Evolutionary conservation across 176 grass and related monocot species (phyloP), one percentile per base, ranked within the genome.

Genomic region (Leersia perrieri): DNA sequence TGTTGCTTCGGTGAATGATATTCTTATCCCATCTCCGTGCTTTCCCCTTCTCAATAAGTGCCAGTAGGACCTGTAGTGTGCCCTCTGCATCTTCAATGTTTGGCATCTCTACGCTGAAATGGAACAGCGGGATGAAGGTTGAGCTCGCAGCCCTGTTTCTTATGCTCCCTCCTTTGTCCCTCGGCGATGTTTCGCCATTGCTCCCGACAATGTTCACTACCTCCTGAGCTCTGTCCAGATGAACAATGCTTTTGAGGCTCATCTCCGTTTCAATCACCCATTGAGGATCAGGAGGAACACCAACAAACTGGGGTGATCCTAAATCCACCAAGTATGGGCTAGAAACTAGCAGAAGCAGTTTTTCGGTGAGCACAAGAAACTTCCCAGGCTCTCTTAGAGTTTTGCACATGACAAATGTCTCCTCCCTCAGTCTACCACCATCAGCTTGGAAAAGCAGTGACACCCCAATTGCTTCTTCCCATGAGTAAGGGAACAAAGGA

Each of bases 141-240:
- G 87, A 89, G 74, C 55, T 92, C 91, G 83, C 74, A 42, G 69
- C 85, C 75, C 85, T 85, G 79, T 84, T 87, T 53, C 90, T 91
- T 27, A 47, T 30, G 22, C 81, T 67, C 20, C 74, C 74, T 83
- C 83, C 91, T 70, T 86, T 90, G 74, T 87, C 89, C 88, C 84
- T 92, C 5, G 78, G 82, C 41, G 92, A 79, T 25, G 89, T 89
- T 63, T 94, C 92, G 20, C 88, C 82, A 9, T 89, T 90, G 94
- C 94, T 94, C 75, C 92, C 92, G 51, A 98, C 95, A 68, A 98
- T 92, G 69, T 98, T 94, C 34, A 98, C 88, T 49, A 92, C 81
- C 76, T 92, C 90, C 62, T 77, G 80, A 77, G 83, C 83, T 49
- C 92, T 88, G 75, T 98, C 95, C 69, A 98, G 85, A 82, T 94